phyloP scores from a whole-genome alignment of 2,329 filamentous ascomycete genomes.

The Colletotrichum limetticola region DNA sequence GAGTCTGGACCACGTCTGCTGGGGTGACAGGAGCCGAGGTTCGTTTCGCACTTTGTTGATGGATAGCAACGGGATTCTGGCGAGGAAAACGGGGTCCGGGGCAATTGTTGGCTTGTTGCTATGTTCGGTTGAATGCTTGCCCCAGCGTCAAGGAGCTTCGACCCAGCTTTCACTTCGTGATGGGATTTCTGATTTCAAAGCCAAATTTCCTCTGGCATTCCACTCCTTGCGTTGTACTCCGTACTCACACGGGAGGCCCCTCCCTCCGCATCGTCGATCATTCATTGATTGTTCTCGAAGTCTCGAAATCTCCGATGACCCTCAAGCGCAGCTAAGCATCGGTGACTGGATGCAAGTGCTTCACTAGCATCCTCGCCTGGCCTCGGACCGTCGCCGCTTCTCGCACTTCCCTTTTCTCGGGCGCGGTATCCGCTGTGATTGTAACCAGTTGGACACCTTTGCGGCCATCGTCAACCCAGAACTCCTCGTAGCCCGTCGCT shows the following conservation, averaged over 20 bases:
- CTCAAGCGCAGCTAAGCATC: not conserved
- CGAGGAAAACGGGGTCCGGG: slow-evolving; percentile 11
- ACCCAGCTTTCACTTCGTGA: not conserved
- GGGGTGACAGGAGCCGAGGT: slow-evolving; percentile 22
- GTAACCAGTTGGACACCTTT: slow-evolving; percentile 11
- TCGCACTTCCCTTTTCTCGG: not conserved
- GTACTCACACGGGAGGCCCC: not conserved
- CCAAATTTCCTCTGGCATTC: slow-evolving; percentile 25
- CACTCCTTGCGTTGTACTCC: not conserved
- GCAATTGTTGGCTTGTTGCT: slow-evolving; percentile 9
- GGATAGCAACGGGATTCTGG: not conserved
- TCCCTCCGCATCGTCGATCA: slow-evolving; percentile 13
- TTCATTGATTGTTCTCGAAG: slow-evolving; percentile 7
- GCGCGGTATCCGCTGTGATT: slow-evolving; percentile 1
- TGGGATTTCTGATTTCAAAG: slow-evolving; percentile 34
- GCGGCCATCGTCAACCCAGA: slow-evolving; percentile 33
- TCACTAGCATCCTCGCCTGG: slow-evolving; percentile 26
- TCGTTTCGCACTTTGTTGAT: not conserved
- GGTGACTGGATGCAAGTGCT: not conserved
- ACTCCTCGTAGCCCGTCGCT: slow-evolving; percentile 44
- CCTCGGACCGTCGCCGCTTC: slow-evolving; percentile 5
- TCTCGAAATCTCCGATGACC: slow-evolving; percentile 5
- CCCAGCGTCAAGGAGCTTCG: not conserved
- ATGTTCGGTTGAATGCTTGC: slow-evolving; percentile 24
- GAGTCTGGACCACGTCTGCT: slow-evolving; percentile 13